Evolutionary conservation across 2,329 filamentous ascomycete species (phyloP), one percentile per base, ranked within the genome.

Genomic region (Sordariomycetes sp.): DNA sequence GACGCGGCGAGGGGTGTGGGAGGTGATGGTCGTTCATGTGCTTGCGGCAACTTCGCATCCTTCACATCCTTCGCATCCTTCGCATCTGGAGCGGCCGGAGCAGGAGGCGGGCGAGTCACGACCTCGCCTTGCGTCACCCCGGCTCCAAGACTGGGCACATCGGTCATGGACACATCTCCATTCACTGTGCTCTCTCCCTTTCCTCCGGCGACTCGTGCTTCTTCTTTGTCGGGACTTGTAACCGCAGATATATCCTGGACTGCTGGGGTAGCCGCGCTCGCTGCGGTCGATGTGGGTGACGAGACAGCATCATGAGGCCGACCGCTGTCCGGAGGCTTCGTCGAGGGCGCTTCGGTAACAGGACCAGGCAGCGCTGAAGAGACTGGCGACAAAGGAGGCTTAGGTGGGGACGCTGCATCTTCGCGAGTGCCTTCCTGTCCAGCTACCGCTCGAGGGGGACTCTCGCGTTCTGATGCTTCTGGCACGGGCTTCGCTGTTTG

Each of bases 221-320:
- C 86, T 10, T 56, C 55, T 57, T 86, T 80, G 57, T 87, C 86
- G 1, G 86, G 84, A 63, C 86, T 90, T 1, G 87, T 90, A 62
- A 86, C 84, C 1, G 86, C 82, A 1, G 87, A 90, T 7, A 77
- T 79, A 61, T 86, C 80, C 59, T 84, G 79, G 45, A 84, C 77
- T 39, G 78, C 80, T 1, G 89, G 86, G 0, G 89, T 94, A 24
- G 85, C 82, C 57, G 84, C 84, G 51, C 87, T 90, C 63, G 85
- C 84, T 1, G 84, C 79, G 35, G 86, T 90, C 6, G 89, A 92
- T 2, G 73, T 74, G 17, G 80, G 78, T 1, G 80, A 83, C 2
- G 77, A 82, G 6, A 75, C 62, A 2, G 71, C 68, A 61, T 82
- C 80, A 2, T 69, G 64, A 54, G 68, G 63, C 42, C 71, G 71